Conservation (phyloP, 2,329 filamentous ascomycete genomes). For the Bipolaris cookei region DNA sequence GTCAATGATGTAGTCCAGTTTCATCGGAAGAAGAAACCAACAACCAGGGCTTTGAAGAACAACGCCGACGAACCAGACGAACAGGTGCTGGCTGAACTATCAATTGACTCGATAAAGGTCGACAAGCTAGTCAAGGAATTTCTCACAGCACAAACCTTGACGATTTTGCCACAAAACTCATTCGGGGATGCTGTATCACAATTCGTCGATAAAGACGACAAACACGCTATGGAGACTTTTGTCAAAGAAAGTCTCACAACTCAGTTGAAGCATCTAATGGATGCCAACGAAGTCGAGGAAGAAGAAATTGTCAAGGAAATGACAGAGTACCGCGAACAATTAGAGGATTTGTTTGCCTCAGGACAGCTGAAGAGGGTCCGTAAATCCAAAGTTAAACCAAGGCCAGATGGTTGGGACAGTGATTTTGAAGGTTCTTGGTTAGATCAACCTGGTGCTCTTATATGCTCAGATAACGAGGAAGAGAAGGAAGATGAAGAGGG, state of each 20-base stretch:
- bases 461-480: conserved; percentile 59
- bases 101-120: conserved; percentile 80
- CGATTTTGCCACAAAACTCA: conserved; percentile 88
- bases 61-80: conserved; percentile 68
- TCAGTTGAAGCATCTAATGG: conserved; percentile 54
- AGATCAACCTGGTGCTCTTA: conserved; percentile 72
- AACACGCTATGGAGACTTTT: conserved; percentile 74
- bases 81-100: conserved; percentile 65
- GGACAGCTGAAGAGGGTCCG: conserved; percentile 65
- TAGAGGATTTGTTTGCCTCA: conserved; percentile 73
- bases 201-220: conserved; percentile 95
- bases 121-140: conserved; percentile 89
- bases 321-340: conserved; percentile 71
- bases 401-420: conserved; percentile 84
- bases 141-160: conserved; percentile 83
- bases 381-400: conserved; percentile 70
- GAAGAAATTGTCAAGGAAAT: conserved; percentile 76
- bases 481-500: conserved; percentile 51
- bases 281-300: conserved; percentile 68
- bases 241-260: conserved; percentile 52
- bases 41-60: conserved; percentile 55
- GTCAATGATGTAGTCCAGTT: conserved; percentile 93
- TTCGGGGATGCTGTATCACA: conserved; percentile 93
- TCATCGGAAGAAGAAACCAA: conserved; percentile 79
- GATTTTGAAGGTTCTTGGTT: conserved; percentile 88